These are phyloP conservation scores for Malus asiatica DNA, from an alignment of 306 rosid species.

Conservation along the genomic window DNA sequence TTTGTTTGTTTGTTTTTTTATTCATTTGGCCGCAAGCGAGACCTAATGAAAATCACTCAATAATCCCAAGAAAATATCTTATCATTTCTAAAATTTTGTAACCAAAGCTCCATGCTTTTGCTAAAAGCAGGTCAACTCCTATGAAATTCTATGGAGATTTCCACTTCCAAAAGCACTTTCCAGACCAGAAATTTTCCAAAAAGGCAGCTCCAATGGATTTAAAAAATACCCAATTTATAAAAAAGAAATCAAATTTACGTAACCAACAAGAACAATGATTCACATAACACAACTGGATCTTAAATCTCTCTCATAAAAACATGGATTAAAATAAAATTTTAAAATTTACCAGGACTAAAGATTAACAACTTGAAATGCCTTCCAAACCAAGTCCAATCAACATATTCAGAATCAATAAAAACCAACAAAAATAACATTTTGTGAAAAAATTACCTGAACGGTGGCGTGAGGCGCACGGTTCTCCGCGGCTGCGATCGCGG, in stretches of 20 bases:
- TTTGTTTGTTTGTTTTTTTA: neutral
- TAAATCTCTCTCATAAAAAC: neutral
- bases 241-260: neutral
- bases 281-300: neutral
- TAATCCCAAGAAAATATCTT: neutral
- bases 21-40: neutral
- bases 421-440: neutral
- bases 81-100: neutral
- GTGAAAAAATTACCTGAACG: conserved; percentile 34
- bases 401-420: neutral
- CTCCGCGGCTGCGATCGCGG: conserved; percentile 63
- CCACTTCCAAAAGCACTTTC: conserved; percentile 5
- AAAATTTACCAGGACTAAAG: neutral
- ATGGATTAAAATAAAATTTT: too few relatives aligned
- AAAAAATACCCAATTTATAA: neutral
- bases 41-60: neutral
- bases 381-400: neutral
- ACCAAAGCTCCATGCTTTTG: neutral
- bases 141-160: neutral
- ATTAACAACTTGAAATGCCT: neutral
- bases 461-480: conserved; percentile 55
- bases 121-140: conserved; percentile 6
- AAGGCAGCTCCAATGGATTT: neutral
- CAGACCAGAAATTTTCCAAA: neutral
- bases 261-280: neutral